Base-by-base conservation (phyloP, 1,284 basidiomycete genomes). In the Rhodotorula sp. region DNA sequence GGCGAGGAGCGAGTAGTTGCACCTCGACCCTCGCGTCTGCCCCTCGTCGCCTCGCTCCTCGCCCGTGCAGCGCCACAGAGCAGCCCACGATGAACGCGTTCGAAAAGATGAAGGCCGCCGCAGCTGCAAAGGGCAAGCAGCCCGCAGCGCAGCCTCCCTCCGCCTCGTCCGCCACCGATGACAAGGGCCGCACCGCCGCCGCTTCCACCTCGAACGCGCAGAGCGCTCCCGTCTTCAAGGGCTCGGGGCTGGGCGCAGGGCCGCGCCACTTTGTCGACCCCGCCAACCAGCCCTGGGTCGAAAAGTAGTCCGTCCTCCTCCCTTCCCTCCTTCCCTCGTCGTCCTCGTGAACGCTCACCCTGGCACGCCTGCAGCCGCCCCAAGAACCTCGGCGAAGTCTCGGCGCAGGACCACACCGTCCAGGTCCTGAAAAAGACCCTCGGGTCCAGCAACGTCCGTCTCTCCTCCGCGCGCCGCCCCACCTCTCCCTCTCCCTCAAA, bases 341-440 rank as follows among this genome's bases (percentile, higher is more conserved):
- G 3, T 8, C 14, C 19, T 10, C 7, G 19, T 27, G 27, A 25
- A 19, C 52, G 25, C 50, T 41, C 41, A 25, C 46, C 53, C 3
- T 34, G 19, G 41, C 55, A 48, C 58, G 50, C 53, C 45, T 46
- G 27, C 80, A 96, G 94, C 81, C 92, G 97, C 68, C 96, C 97
- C 64, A 93, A 94, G 83, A 97, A 95, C 34, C 97, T 99, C 77
- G 93, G 97, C 78, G 96, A 99, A 81, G 89, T 99, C 64, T 92
- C 95, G 41, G 92, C 95, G 0, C 96, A 99, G 82, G 96, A 98
- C 71, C 92, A 99, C 80, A 97, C 95, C 0, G 91, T 98, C 46
- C 89, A 90, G 2, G 93, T 99, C 0, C 85, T 99, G 46, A 87
- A 87, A 71, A 98, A 97, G 83, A 92, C 95, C 0, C 84, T 99